Conservation (phyloP, 345 rosid species). For the Arabidopsis thaliana region TAIR10.1 NC_003074.8:10787001-10787500, state of each 20-base stretch:
- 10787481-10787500: conserved; percentile 78
- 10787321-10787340: conserved; percentile 85
- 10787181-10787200: conserved; percentile 50
- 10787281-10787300: conserved; percentile 98
- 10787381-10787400: conserved; percentile 22
- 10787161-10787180: conserved; percentile 6
- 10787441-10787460: conserved; percentile 93
- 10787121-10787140: not conserved
- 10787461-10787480: conserved; percentile 64
- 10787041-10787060: conserved; percentile 96
- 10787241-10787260: conserved; percentile 99
- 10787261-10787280: conserved; percentile 83
- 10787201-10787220: conserved; percentile 95
- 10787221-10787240: conserved; percentile 99
- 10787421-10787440: conserved; percentile 61
- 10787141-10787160: conserved; percentile 12
- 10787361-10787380: conserved; percentile 15
- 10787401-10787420: conserved; percentile 2
- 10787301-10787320: conserved; percentile 95
- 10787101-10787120: conserved; percentile 90
- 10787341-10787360: conserved; percentile 60
- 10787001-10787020: conserved; percentile 99
- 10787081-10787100: conserved; percentile 97
- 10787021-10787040: conserved; percentile 97
- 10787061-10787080: conserved; percentile 94